Percentiles rank a stretch among this genome's conserved stretches.
Evolutionary conservation across 495 filamentous ascomycete genomes (phyloP).

Genomic region (Penicillium odoratum): DNA sequence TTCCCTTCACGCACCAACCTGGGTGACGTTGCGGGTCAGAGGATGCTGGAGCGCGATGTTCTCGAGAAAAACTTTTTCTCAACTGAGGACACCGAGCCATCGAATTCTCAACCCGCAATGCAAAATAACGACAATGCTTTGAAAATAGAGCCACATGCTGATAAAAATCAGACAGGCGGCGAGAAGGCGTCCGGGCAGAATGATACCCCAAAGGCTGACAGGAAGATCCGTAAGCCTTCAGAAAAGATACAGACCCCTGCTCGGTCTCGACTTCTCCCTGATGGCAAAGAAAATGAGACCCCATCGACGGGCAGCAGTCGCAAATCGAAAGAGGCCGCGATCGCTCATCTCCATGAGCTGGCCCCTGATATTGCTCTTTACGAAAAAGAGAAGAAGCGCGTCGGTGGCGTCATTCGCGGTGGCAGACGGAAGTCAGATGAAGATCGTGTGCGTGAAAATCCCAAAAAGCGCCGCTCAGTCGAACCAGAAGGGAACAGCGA

Average conservation of each 20-base stretch:
- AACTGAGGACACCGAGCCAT: constrained; percentile 28
- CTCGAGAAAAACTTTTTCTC: constrained; percentile 59
- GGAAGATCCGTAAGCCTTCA: constrained; percentile 31
- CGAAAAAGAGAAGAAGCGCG: constrained; percentile 89
- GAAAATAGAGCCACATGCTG: constrained; percentile 19
- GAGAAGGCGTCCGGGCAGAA: constrained; percentile 18
- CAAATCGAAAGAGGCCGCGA: constrained; percentile 81
- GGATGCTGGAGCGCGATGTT: constrained; percentile 58
- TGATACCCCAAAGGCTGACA: constrained; percentile 28
- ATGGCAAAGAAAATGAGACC: constrained; percentile 84
- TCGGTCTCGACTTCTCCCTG: constrained; percentile 36
- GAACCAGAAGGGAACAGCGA: constrained; percentile 53
- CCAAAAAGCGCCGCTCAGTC: constrained; percentile 42
- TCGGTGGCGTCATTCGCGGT: constrained; percentile 80
- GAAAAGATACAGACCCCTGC: constrained; percentile 49
- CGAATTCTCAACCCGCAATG: constrained; percentile 32
- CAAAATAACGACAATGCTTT: constrained; percentile 39
- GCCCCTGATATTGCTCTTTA: constrained; percentile 84
- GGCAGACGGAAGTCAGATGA: constrained; percentile 55
- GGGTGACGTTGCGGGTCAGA: constrained; percentile 89
- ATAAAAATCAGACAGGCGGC: constrained; percentile 19
- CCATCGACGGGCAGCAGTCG: constrained; percentile 76
- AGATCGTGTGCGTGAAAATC: constrained; percentile 37
- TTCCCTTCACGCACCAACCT: constrained; percentile 90
- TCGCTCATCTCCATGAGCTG: constrained; percentile 69